phyloP scores from a whole-genome alignment of 495 filamentous ascomycete genomes.

The Rhypophila decipiens region DNA sequence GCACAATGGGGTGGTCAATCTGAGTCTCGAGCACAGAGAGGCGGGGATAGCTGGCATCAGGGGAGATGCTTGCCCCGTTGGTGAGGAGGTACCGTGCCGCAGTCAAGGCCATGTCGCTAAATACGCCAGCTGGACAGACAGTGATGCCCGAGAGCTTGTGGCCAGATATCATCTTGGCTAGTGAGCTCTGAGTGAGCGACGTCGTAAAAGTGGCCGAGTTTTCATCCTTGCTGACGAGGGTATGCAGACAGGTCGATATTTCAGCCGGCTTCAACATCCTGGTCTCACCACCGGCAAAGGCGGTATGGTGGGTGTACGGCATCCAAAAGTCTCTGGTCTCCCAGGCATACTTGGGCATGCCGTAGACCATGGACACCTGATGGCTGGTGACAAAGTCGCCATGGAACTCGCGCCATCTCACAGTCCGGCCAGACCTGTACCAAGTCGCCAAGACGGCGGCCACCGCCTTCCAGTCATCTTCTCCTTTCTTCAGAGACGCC shows the following conservation, averaged over 20 bases:
- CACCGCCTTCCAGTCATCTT: constrained; percentile 4
- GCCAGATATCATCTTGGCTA: constrained; percentile 49
- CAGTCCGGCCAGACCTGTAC: constrained; percentile 1
- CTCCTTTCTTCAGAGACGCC: constrained; percentile 2
- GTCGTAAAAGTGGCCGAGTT: constrained; percentile 42
- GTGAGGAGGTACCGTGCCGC: constrained; percentile 50
- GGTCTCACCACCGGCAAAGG: constrained; percentile 40
- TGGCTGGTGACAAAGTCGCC: constrained; percentile 1
- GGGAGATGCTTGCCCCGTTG: constrained; percentile 31
- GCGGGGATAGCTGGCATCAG: constrained; percentile 39
- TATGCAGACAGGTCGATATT: constrained; percentile 20
- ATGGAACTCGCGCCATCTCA: constrained; percentile 8
- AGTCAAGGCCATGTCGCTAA: constrained; percentile 62
- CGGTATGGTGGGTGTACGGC: constrained; percentile 36
- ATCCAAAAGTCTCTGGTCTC: constrained; percentile 79
- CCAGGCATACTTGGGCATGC: constrained; percentile 65
- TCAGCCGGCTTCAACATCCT: constrained; percentile 43
- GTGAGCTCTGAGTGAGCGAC: constrained; percentile 44
- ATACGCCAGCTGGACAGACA: constrained; percentile 44
- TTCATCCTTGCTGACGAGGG: constrained; percentile 42
- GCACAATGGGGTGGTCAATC: neutral
- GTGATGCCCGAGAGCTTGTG: constrained; percentile 54
- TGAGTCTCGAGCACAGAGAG: constrained; percentile 46
- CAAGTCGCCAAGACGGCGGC: neutral
- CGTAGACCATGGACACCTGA: constrained; percentile 34